These are phyloP conservation scores for Pseudophaeomoniella oleicola DNA, from an alignment of 2,329 filamentous ascomycete species.

Conservation along the genomic window DNA sequence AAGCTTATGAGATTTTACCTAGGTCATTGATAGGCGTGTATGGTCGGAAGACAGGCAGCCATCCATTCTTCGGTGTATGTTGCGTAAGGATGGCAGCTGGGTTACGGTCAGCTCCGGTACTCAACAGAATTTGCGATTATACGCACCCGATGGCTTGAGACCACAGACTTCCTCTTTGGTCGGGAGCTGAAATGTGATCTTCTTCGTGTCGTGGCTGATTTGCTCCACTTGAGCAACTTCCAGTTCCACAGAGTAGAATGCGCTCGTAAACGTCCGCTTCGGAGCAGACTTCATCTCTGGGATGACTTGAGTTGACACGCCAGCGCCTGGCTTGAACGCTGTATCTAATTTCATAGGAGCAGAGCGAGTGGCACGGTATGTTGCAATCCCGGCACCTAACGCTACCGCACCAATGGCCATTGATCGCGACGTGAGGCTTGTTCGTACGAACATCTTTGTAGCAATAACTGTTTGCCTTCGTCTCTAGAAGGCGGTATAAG, in stretches of 20 bases:
- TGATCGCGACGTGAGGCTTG: neutral
- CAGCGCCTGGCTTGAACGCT: neutral
- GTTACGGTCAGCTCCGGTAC: conserved; percentile 2
- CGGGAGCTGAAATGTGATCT: conserved; percentile 41
- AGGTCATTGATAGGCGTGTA: conserved; percentile 49
- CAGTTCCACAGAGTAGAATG: conserved; percentile 27
- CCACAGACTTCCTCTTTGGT: conserved; percentile 32
- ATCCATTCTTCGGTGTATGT: conserved; percentile 41
- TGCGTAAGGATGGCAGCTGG: conserved; percentile 44
- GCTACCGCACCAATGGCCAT: no score
- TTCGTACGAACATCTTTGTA: neutral
- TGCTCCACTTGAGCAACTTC: conserved; percentile 35
- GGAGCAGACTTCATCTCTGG: neutral
- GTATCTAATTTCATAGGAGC: neutral
- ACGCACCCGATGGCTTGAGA: conserved; percentile 17
- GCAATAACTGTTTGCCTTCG: no score
- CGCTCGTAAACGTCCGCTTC: neutral
- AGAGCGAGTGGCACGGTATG: neutral
- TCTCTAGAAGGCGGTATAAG: neutral
- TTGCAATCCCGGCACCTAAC: neutral
- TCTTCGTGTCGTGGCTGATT: conserved; percentile 46
- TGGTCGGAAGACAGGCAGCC: conserved; percentile 46
- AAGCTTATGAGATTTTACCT: conserved; percentile 19
- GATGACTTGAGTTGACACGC: neutral
- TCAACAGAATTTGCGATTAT: neutral